Evolutionary conservation across 169 alveolate genomes (phyloP).

Genomic region (Cryptosporidium ubiquitum): DNA sequence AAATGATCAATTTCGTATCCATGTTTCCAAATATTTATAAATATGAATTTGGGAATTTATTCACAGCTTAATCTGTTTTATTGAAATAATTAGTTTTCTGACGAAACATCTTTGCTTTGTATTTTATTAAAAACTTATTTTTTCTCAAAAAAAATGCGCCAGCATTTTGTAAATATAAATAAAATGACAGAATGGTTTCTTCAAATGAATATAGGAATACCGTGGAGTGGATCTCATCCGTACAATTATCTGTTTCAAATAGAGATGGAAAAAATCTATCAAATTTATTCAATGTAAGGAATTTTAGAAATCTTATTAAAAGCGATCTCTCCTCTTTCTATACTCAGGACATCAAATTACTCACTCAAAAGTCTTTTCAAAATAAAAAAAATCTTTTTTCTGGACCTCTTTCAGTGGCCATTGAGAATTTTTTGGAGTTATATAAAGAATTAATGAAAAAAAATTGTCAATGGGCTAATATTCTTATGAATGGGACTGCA

Average conservation of each 20-base stretch:
- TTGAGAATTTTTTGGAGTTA: constrained; percentile 57
- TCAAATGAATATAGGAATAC: constrained; percentile 5
- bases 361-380: constrained; percentile 38
- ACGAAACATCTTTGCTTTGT: not conserved
- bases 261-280: constrained; percentile 53
- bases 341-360: constrained; percentile 39
- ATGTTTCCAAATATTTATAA: too few species aligned
- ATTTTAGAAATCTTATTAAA: not conserved
- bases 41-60: too few species aligned
- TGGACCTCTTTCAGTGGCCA: not conserved
- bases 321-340: constrained; percentile 11
- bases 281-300: constrained; percentile 8
- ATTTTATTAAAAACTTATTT: not conserved
- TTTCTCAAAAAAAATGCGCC: not conserved
- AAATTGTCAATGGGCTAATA: constrained; percentile 59
- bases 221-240: constrained; percentile 34
- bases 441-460: constrained; percentile 17
- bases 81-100: not conserved
- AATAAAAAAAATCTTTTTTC: constrained; percentile 9
- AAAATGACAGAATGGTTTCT: constrained; percentile 36
- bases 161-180: not conserved
- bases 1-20: too few species aligned
- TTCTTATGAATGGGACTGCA: constrained; percentile 39
- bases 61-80: too few species aligned
- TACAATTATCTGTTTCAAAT: constrained; percentile 2